Conservation (phyloP, 1,284 basidiomycete genomes). For the Cryptococcus floricola region DNA sequence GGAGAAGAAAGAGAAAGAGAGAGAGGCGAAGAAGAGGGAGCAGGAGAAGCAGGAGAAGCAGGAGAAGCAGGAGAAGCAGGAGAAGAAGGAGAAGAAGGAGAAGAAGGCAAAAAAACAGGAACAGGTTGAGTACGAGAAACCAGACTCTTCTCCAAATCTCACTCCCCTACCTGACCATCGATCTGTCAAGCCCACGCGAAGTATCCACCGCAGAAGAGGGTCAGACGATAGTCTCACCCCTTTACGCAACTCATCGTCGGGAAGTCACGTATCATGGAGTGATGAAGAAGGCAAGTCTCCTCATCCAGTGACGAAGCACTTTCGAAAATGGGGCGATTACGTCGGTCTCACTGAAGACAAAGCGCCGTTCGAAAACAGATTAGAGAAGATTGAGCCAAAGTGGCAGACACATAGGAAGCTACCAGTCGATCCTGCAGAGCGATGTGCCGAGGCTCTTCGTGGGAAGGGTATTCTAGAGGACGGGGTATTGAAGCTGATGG, state of each 20-base stretch:
- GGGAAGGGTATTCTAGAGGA: not conserved
- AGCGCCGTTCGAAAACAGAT: not conserved
- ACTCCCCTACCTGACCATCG: constrained; percentile 10
- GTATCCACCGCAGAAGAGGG: constrained; percentile 5
- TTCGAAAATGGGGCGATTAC: constrained; percentile 8
- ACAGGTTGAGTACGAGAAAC: not conserved
- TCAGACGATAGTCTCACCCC: constrained; percentile 7
- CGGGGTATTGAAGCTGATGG: constrained; percentile 8
- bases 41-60: constrained; percentile 3
- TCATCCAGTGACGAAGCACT: constrained; percentile 8
- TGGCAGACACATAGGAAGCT: not conserved
- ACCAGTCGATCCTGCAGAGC: not conserved
- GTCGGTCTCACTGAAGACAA: constrained; percentile 6
- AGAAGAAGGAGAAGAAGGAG: constrained; percentile 1
- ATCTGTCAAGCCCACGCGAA: constrained; percentile 3
- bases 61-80: not conserved
- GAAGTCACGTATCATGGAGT: constrained; percentile 5
- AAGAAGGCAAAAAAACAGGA: not conserved
- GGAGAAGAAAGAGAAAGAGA: not conserved
- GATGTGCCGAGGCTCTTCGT: not conserved
- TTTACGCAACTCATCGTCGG: constrained; percentile 5
- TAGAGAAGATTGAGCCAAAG: not conserved
- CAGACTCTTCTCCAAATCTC: not conserved
- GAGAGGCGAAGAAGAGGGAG: not conserved
- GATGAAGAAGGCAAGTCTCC: constrained; percentile 12